Evolutionary conservation across 179 eudicot genomes (phyloP), one percentile per base, ranked within the genome.

Genomic region (Heliamphora pulchella): DNA sequence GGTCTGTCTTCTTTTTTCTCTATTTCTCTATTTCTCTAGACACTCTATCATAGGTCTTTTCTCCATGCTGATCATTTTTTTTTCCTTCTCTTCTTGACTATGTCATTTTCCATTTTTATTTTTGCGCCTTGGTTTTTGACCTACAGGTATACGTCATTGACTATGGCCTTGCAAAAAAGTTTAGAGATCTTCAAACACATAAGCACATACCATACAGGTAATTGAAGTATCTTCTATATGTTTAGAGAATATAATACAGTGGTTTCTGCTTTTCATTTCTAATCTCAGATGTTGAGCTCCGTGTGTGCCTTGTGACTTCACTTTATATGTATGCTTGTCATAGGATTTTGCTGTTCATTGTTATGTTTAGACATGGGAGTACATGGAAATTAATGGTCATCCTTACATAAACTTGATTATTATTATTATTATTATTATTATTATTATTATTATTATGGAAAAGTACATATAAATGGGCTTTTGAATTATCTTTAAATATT

Each of bases 121-220:
- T 61, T 67, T 76, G 44, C 31, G 2, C 6, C 17, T 5, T 20
- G 5, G 4, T 20, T 65, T 59, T n/a, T 5, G 9, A 54, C 44
- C 13, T 54, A 17, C 80, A 90, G 96, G 93, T 90, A 46, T 91
- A 90, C 77, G 84, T 88, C 73, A 90, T 91, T 81, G 96, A 91
- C 83, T 90, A 86, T 87, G 92, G 92, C 77, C 91, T 91, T 80
- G 96, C 93, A 54, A 91, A 91, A 67, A 91, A 91, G 89, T 91
- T 84, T 67, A 90, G 95, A 57, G 95, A 91, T 86, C 91, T 90
- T 80, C 95, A 91, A 73, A 91, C 93, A 54, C 95, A 90, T 80
- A 91, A 87, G 84, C 95, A 91, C 84, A 90, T 91, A 79, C 93
- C 95, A 2, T 91, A 91, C 86, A 89, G 94, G 94, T 91, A 88